phyloP scores from a whole-genome alignment of 2,329 filamentous ascomycete species.

The Metarhizium sp. region DNA sequence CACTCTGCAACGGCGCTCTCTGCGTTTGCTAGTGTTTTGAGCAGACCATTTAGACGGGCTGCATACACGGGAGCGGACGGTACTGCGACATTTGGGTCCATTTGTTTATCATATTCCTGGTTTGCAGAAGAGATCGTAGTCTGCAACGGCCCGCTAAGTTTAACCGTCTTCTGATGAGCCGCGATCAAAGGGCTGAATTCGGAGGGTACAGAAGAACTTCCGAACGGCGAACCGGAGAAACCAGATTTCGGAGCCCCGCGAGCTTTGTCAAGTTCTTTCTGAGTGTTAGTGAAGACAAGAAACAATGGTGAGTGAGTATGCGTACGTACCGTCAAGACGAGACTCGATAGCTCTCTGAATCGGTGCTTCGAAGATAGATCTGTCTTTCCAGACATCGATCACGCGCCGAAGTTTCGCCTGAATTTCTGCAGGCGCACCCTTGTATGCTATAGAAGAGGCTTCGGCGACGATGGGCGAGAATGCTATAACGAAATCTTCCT shows the following conservation, averaged over 20 bases:
- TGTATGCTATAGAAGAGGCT: constrained; percentile 83
- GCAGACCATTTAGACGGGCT: constrained; percentile 76
- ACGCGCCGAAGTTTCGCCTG: constrained; percentile 83
- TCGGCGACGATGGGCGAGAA: constrained; percentile 90
- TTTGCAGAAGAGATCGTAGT: constrained; percentile 61
- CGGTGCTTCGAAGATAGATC: constrained; percentile 71
- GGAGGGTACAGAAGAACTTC: constrained; percentile 55
- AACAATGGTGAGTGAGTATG: not conserved
- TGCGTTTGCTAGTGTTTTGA: constrained; percentile 80
- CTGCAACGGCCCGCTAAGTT: constrained; percentile 59
- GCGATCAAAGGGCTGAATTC: constrained; percentile 71
- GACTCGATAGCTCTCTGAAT: constrained; percentile 76
- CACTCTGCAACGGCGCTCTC: constrained; percentile 84
- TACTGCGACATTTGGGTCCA: constrained; percentile 55
- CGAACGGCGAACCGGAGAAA: constrained; percentile 47
- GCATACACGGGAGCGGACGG: constrained; percentile 87
- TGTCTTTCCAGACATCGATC: constrained; percentile 87
- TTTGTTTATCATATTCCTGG: constrained; percentile 76
- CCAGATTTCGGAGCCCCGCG: constrained; percentile 42
- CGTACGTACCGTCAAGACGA: constrained; percentile 60
- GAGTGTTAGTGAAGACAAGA: constrained; percentile 9
- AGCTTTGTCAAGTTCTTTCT: constrained; percentile 53
- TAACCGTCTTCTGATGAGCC: constrained; percentile 63
- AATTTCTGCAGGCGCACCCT: constrained; percentile 74
- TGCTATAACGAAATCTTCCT: constrained; percentile 84